Percentiles rank a stretch among this genome's conserved stretches.
These are phyloP conservation scores for Tanacetum coccineum DNA, from an alignment of 129 eudicot species.

Conservation along the genomic window DNA sequence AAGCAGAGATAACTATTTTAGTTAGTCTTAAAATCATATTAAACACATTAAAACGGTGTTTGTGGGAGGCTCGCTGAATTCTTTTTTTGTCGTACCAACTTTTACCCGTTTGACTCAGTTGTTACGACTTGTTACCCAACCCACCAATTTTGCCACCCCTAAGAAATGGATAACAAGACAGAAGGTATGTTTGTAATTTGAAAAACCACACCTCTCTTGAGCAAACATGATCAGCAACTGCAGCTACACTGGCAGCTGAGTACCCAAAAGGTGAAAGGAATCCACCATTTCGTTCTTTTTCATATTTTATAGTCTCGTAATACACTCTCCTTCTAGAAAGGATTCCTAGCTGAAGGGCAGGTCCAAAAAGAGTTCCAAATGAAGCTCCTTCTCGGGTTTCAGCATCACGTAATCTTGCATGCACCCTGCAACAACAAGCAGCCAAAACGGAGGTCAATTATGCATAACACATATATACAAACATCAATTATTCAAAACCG, in stretches of 20 bases:
- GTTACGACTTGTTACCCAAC: background rate
- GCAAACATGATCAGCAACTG: slow-evolving; percentile 62
- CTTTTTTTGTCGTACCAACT: too few relatives aligned
- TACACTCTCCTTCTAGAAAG: slow-evolving; percentile 75
- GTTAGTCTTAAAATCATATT: background rate
- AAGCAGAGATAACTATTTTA: background rate
- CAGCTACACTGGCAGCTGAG: slow-evolving; percentile 66
- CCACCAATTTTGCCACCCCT: background rate
- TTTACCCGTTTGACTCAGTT: background rate
- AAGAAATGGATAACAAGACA: background rate
- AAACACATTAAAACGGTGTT: background rate
- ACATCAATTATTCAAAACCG: slow-evolving; percentile 5
- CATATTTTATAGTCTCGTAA: slow-evolving; percentile 74
- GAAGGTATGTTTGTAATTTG: slow-evolving; percentile 11
- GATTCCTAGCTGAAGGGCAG: slow-evolving; percentile 78
- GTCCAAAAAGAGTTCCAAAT: slow-evolving; percentile 68
- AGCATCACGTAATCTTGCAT: slow-evolving; percentile 56
- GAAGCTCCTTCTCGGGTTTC: slow-evolving; percentile 90
- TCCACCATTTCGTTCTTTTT: slow-evolving; percentile 88
- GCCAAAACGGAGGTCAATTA: slow-evolving; percentile 18
- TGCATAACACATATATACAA: background rate
- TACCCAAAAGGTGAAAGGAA: slow-evolving; percentile 87
- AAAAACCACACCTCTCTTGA: slow-evolving; percentile 67
- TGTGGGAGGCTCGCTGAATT: too few relatives aligned
- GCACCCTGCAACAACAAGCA: slow-evolving; percentile 52